phyloP scores from a whole-genome alignment of 176 grass and related monocot species.

The Paspalum notatum region DNA sequence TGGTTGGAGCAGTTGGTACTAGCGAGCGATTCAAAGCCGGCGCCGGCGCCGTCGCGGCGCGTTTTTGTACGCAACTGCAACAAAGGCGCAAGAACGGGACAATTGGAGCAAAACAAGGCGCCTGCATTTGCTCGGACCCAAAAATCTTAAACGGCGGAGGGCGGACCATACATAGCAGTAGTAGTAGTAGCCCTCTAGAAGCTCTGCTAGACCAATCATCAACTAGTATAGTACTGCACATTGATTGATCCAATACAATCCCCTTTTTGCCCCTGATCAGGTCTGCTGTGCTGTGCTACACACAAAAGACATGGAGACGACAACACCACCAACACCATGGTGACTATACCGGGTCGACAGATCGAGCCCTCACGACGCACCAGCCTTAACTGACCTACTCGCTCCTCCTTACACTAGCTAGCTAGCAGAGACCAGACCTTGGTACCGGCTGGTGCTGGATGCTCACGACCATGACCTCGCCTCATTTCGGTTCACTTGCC shows the following conservation, averaged over 20 bases:
- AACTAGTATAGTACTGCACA: conserved; percentile 1
- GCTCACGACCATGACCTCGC: not conserved
- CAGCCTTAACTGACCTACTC: conserved; percentile 32
- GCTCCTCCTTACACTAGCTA: conserved; percentile 23
- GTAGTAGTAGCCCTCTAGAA: not conserved
- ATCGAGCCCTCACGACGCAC: conserved; percentile 15
- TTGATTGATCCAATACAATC: not conserved
- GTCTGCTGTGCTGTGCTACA: not conserved
- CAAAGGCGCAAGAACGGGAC: conserved; percentile 24
- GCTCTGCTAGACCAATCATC: conserved; percentile 44
- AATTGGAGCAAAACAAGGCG: conserved; percentile 54
- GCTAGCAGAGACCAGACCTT: conserved; percentile 23
- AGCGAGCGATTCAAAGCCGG: conserved; percentile 39
- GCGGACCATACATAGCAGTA: not conserved
- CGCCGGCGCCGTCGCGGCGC: conserved; percentile 33
- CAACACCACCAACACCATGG: too few relatives aligned
- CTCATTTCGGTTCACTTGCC: not conserved
- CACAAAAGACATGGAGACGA: too few relatives aligned
- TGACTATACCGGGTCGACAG: not conserved
- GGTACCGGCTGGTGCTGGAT: conserved; percentile 28
- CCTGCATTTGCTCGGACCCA: not conserved
- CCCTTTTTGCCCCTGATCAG: not conserved
- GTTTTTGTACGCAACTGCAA: conserved; percentile 27
- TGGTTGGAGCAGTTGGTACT: conserved; percentile 3
- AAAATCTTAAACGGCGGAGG: not conserved